Conservation (phyloP, 1,284 basidiomycete genomes). For the Vanrija sp. region DNA sequence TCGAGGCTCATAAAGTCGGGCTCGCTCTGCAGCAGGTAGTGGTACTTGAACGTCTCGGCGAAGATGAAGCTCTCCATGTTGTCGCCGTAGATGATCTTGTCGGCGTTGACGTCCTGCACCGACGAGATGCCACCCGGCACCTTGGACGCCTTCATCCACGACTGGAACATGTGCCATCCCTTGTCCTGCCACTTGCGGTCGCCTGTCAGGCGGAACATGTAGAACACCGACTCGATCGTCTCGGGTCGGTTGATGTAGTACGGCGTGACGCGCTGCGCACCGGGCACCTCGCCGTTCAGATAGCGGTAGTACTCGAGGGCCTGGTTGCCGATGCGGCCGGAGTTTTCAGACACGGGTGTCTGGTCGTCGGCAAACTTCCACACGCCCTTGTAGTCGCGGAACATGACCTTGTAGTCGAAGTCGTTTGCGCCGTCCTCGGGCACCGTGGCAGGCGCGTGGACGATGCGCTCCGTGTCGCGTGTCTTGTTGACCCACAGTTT, state of each 20-base stretch:
- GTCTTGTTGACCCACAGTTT: constrained; percentile 35
- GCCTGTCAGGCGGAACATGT: constrained; percentile 56
- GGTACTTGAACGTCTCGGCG: constrained; percentile 57
- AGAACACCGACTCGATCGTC: constrained; percentile 57
- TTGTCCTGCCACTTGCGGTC: constrained; percentile 57
- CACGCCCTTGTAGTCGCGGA: constrained; percentile 23
- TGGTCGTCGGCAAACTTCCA: constrained; percentile 30
- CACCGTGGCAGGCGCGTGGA: constrained; percentile 19
- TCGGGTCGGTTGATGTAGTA: constrained; percentile 53
- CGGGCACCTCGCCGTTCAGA: constrained; percentile 39
- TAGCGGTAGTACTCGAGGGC: constrained; percentile 38
- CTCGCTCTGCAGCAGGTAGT: constrained; percentile 53
- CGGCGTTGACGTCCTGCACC: constrained; percentile 49
- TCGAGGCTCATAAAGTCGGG: constrained; percentile 55
- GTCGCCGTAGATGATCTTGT: constrained; percentile 27
- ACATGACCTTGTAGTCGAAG: constrained; percentile 24
- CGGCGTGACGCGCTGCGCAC: constrained; percentile 25
- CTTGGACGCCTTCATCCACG: constrained; percentile 52
- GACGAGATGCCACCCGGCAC: constrained; percentile 48
- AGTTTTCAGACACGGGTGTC: constrained; percentile 14
- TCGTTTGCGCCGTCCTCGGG: constrained; percentile 27
- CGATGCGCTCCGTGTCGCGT: constrained; percentile 8
- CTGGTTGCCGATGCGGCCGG: constrained; percentile 22
- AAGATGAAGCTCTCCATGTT: constrained; percentile 56
- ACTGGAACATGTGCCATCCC: constrained; percentile 59